phyloP scores from a whole-genome alignment of 768 basidiomycete species.

The Stropharia rugosoannulata region DNA sequence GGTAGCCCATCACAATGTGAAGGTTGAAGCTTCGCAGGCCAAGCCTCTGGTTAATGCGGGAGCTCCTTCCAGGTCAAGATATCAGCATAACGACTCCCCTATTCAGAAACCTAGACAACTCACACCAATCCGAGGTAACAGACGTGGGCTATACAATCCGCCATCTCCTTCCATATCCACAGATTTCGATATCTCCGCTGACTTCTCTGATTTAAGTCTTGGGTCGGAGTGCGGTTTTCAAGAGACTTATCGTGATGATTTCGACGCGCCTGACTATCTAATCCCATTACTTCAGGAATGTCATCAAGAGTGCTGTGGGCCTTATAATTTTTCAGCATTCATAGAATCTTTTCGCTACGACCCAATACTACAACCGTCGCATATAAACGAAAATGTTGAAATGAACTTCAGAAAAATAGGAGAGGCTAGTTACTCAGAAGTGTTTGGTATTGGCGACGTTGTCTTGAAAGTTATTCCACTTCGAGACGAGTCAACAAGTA shows the following conservation, averaged over 20 bases:
- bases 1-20: no score
- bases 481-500: slow-evolving; percentile 42
- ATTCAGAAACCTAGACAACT: slow-evolving; percentile 53
- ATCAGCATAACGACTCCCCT: slow-evolving; percentile 19
- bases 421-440: slow-evolving; percentile 96
- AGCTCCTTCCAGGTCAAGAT: slow-evolving; percentile 4
- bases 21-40: no score
- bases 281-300: slow-evolving; percentile 70
- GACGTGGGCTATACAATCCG: slow-evolving; percentile 40
- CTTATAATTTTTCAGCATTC: slow-evolving; percentile 81
- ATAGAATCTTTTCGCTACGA: slow-evolving; percentile 80
- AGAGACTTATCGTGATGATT: slow-evolving; percentile 19
- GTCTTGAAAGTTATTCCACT: slow-evolving; percentile 91
- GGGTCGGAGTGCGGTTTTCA: slow-evolving; percentile 23
- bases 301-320: slow-evolving; percentile 54
- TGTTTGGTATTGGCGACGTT: slow-evolving; percentile 86
- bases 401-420: slow-evolving; percentile 79
- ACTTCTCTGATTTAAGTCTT: slow-evolving; percentile 44
- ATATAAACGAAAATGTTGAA: slow-evolving; percentile 12
- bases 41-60: background rate
- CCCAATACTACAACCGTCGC: slow-evolving; percentile 47
- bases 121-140: slow-evolving; percentile 61
- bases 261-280: slow-evolving; percentile 53
- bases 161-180: slow-evolving; percentile 51
- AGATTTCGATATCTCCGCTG: slow-evolving; percentile 52